A percentile compares a stretch with the other conserved stretches of the same genome.
Conservation (phyloP, 257 asterid genomes). For the Marsdenia floribunda region DNA sequence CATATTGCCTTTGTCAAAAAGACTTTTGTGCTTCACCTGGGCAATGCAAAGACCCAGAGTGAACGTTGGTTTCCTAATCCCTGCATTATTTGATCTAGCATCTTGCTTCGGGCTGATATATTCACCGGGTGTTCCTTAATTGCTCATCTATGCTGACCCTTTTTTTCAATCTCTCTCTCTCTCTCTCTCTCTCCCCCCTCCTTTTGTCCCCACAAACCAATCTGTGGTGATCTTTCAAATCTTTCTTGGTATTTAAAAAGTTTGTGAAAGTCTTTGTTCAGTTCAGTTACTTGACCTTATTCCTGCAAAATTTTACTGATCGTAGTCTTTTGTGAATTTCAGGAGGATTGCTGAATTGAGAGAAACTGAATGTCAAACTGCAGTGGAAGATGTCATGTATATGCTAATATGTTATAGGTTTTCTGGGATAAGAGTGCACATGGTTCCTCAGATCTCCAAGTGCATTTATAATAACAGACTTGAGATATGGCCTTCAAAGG, state of each 20-base stretch:
- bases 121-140: slow-evolving; percentile 20
- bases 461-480: slow-evolving; percentile 65
- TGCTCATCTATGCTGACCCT: not conserved
- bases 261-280: not conserved
- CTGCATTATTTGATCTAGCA: slow-evolving; percentile 6
- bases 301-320: slow-evolving; percentile 23
- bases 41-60: slow-evolving; percentile 13
- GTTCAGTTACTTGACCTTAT: not conserved
- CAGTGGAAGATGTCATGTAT: slow-evolving; percentile 75
- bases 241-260: not conserved
- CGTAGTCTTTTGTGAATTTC: slow-evolving; percentile 16
- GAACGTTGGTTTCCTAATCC: slow-evolving; percentile 14
- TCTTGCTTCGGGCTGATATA: slow-evolving; percentile 8
- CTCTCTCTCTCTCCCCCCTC: too few relatives aligned
- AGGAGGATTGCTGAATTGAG: slow-evolving; percentile 75
- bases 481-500: slow-evolving; percentile 75
- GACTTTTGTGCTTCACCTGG: not conserved
- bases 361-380: slow-evolving; percentile 47
- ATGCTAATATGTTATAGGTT: slow-evolving; percentile 47
- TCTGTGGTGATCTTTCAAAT: not conserved
- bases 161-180: not conserved
- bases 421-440: slow-evolving; percentile 54
- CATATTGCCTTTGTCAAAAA: slow-evolving; percentile 16
- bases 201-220: not conserved
- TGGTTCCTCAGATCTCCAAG: slow-evolving; percentile 67